These are phyloP conservation scores for Takakia lepidozioides DNA, from an alignment of 225 moss, liverwort and hornwort species.

Conservation along the genomic window DNA sequence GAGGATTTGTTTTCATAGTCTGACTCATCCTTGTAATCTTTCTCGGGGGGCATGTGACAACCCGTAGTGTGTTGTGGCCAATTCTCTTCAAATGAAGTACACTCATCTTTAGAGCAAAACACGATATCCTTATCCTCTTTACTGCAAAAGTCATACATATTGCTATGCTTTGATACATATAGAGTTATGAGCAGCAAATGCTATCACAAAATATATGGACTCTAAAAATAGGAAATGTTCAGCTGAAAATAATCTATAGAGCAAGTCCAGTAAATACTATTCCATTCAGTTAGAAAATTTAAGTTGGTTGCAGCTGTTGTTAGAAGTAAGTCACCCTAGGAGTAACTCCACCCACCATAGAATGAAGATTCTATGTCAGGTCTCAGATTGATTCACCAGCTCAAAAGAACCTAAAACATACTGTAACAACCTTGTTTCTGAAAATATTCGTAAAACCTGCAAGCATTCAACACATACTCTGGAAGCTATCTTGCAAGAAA, in stretches of 20 bases:
- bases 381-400: too few relatives aligned
- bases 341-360: too few relatives aligned
- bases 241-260: not conserved
- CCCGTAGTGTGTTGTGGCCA: conserved; percentile 19
- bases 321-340: not conserved
- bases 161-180: not conserved
- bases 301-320: not conserved
- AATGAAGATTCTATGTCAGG: too few relatives aligned
- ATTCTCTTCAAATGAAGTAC: conserved; percentile 26
- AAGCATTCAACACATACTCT: not conserved
- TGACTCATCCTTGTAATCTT: conserved; percentile 3
- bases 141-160: conserved; percentile 16
- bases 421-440: not conserved
- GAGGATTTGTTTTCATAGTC: conserved; percentile 16
- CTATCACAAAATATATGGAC: not conserved
- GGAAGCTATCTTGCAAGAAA: not conserved
- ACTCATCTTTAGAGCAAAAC: conserved; percentile 47
- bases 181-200: not conserved
- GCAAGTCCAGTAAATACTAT: not conserved
- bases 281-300: not conserved
- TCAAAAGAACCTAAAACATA: too few relatives aligned
- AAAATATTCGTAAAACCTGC: not conserved
- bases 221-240: not conserved
- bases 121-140: conserved; percentile 53
- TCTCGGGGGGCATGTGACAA: conserved; percentile 13